Base-by-base conservation (phyloP, 805 yeast species). In the Wickerhamiella allomyrinae region DNA sequence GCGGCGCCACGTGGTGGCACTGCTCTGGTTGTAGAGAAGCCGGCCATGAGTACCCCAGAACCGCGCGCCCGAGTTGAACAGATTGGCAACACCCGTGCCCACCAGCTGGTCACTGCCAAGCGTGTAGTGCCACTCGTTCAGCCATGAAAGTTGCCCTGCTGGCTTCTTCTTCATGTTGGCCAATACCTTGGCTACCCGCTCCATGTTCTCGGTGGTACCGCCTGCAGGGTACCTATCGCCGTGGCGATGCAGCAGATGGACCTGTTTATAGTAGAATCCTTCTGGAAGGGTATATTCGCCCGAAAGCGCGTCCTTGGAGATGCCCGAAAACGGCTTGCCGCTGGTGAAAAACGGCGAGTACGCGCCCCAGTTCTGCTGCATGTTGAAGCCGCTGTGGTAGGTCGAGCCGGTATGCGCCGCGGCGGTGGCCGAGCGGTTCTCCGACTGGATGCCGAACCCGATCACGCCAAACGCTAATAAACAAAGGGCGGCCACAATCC, bases 211-310 rank as follows among this genome's bases (percentile, higher is more conserved):
- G 20, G 56, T 61, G 3, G 67, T 61, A n/a, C 64, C 60, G 2
- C 50, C 57, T 3, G 80, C 70, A 3, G 84, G 85, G 53, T 67
- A 80, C 49, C 94, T 65, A 57, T 82, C 91, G 17, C 89, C 93
- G 54, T 84, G 93, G 54, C 94, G 70, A 50, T 77, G 75, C 40
- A 79, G 60, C 19, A 80, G 60, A 49, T 79, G 85, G 8, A 79
- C 83, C 57, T 80, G 89, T 50, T 73, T 73, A 42, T 77, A 63
- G 5, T 58, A 52, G 57, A 82, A 77, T 36, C 63, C 63, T 7
- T 57, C 62, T 3, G 64, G 60, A 20, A 57, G 46, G 6, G 57
- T 54, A 27, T 50, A 49, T 39, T 47, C 51, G 15, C 58, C 59
- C 39, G 43, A 46, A 23, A 52, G 51, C 5, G 59, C 57, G 8